Conservation (phyloP, 2,329 filamentous ascomycete genomes). For the Bipolaris cookei region DNA sequence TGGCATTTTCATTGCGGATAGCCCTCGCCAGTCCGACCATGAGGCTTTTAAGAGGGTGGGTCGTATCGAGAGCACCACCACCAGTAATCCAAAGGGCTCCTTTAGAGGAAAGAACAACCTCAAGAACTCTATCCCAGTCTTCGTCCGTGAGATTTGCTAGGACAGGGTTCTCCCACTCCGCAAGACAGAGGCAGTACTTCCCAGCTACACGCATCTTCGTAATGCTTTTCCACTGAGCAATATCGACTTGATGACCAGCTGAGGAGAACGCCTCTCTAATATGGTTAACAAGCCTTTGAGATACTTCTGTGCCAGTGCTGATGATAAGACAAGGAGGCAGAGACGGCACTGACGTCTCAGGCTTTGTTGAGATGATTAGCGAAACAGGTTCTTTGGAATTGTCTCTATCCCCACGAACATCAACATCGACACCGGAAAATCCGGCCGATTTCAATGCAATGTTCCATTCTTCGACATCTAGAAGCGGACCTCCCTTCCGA, state of each 20-base stretch:
- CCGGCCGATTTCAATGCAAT: constrained; percentile 8
- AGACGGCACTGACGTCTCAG: background rate
- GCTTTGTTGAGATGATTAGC: constrained; percentile 12
- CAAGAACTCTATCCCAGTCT: constrained; percentile 5
- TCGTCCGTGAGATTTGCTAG: constrained; percentile 11
- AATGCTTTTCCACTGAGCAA: constrained; percentile 2
- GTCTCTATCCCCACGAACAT: constrained; percentile 10
- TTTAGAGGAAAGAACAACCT: constrained; percentile 9
- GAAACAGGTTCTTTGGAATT: constrained; percentile 13
- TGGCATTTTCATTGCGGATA: constrained; percentile 10
- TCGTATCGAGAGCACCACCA: constrained; percentile 9
- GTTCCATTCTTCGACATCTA: constrained; percentile 9
- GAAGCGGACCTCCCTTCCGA: constrained; percentile 6
- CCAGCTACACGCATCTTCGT: background rate
- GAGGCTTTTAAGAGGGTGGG: constrained; percentile 9
- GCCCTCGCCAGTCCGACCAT: constrained; percentile 14
- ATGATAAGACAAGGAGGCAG: constrained; percentile 6
- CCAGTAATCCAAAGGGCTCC: constrained; percentile 13
- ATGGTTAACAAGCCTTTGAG: background rate
- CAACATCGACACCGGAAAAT: constrained; percentile 14
- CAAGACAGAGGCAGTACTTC: constrained; percentile 12
- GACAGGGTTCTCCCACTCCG: constrained; percentile 8
- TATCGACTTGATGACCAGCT: background rate
- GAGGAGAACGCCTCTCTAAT: constrained; percentile 2
- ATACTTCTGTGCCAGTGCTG: constrained; percentile 1